phyloP scores from a whole-genome alignment of 2,329 filamentous ascomycete genomes.

The Stachybotrys chartarum region DNA sequence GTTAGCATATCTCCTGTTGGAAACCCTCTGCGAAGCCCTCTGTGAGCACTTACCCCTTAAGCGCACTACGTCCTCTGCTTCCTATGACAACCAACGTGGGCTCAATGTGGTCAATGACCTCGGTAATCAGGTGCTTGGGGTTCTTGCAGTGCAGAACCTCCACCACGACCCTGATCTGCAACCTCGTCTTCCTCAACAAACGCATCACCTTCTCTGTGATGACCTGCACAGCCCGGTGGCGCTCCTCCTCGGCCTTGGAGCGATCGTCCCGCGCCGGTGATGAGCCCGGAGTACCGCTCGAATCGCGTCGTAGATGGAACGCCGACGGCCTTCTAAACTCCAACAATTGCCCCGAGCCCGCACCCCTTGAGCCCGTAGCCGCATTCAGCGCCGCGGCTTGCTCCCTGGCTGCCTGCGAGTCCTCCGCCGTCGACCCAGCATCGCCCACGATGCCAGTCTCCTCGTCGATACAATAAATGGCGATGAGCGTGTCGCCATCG shows the following conservation, averaged over 20 bases:
- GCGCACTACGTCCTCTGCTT: slow-evolving; percentile 79
- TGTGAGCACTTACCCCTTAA: slow-evolving; percentile 69
- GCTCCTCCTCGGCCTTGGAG: slow-evolving; percentile 66
- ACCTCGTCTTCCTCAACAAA: slow-evolving; percentile 78
- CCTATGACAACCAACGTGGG: slow-evolving; percentile 92
- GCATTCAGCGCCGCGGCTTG: slow-evolving; percentile 65
- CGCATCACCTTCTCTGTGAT: slow-evolving; percentile 82
- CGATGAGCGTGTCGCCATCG: slow-evolving; percentile 88
- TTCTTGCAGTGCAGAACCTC: slow-evolving; percentile 99
- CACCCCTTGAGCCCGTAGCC: slow-evolving; percentile 37
- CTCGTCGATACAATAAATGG: slow-evolving; percentile 90
- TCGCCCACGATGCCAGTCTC: slow-evolving; percentile 57
- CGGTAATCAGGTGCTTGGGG: slow-evolving; percentile 89
- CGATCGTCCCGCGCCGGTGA: slow-evolving; percentile 46
- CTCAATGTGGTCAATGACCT: slow-evolving; percentile 89
- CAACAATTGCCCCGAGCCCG: slow-evolving; percentile 1
- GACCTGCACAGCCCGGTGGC: slow-evolving; percentile 70
- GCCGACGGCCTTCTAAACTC: slow-evolving; percentile 23
- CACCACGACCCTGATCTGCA: slow-evolving; percentile 89
- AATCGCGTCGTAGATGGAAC: slow-evolving; percentile 19
- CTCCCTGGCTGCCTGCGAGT: slow-evolving; percentile 67
- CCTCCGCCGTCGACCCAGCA: slow-evolving; percentile 62
- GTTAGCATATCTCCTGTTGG: not conserved
- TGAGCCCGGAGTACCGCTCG: slow-evolving; percentile 26
- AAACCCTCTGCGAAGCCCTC: slow-evolving; percentile 1